These are phyloP conservation scores for Kodamaea arcana DNA, from an alignment of 1,139 yeast genomes.

Conservation along the genomic window DNA sequence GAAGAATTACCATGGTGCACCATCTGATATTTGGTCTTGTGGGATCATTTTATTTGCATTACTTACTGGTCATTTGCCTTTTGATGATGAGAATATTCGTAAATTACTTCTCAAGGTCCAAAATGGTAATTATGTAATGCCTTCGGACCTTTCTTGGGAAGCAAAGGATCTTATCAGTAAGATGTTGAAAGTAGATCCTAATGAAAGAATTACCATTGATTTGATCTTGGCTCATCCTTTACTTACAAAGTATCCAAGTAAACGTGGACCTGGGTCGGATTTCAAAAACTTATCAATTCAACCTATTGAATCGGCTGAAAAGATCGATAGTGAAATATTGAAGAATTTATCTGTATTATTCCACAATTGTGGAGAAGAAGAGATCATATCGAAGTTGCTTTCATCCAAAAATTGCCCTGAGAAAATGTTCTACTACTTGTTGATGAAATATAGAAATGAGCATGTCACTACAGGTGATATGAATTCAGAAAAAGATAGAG, in stretches of 20 bases:
- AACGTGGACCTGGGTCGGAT: slow-evolving; percentile 15
- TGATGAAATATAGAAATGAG: slow-evolving; percentile 80
- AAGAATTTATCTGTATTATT: slow-evolving; percentile 84
- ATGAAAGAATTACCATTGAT: slow-evolving; percentile 67
- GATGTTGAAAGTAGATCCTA: slow-evolving; percentile 81
- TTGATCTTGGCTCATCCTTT: slow-evolving; percentile 78
- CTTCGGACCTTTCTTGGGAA: slow-evolving; percentile 69
- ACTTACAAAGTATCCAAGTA: slow-evolving; percentile 62
- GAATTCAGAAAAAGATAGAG: slow-evolving; percentile 11
- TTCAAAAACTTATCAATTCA: slow-evolving; percentile 34
- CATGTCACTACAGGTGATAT: slow-evolving; percentile 32
- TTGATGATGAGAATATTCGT: slow-evolving; percentile 93
- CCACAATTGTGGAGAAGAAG: slow-evolving; percentile 74
- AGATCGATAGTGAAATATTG: slow-evolving; percentile 77
- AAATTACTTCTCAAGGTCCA: slow-evolving; percentile 84
- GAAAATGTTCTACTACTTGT: slow-evolving; percentile 81
- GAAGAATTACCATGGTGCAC: slow-evolving; percentile 90
- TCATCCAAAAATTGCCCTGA: slow-evolving; percentile 69
- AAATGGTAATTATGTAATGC: slow-evolving; percentile 82
- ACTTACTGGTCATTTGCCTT: slow-evolving; percentile 91
- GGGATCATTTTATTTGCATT: slow-evolving; percentile 93
- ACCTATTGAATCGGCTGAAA: slow-evolving; percentile 48
- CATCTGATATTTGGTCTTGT: slow-evolving; percentile 98
- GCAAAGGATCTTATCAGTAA: slow-evolving; percentile 81
- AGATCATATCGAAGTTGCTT: slow-evolving; percentile 56